Evolutionary conservation across 257 asterid genomes (phyloP), one percentile per base, ranked within the genome.

Genomic region (Phtheirospermum japonicum): DNA sequence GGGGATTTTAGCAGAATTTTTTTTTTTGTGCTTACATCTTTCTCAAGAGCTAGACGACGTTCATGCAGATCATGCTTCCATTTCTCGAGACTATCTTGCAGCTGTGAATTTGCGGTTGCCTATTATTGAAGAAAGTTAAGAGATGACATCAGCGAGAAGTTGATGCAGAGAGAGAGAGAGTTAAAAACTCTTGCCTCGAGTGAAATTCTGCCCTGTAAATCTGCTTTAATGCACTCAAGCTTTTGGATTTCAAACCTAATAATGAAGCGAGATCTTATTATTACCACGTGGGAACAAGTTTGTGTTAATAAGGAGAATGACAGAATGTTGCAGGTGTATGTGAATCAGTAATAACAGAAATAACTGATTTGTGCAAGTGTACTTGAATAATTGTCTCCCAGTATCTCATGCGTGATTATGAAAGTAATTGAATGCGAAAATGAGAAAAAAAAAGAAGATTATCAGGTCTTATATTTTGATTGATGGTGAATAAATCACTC

Each of bases 11-110:
- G 14, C 46, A 11, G 46, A 34, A 5, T 36, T 0, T 36, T 36
- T 4, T 13, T 57, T 17, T 33, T 59, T 52, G 59, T 76, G 78
- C 66, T 69, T 82, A 93, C 99, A 56, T 93, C 96, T 72, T 85
- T 84, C 80, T 89, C 94, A 64, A 93, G 97, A 77, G 77, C 85
- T 58, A 79, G 59, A 55, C 94, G 95, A n/a, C 82, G 87, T 70
- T 81, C 87, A 50, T 69, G 85, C 82, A 89, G 66, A 62, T 85
- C 80, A 73, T 68, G 79, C 87, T 85, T 93, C 71, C 85, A 77
- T 50, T 58, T 76, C 76, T 79, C 87, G 64, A 93, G 71, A 72
- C 77, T 68, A 62, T 83, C 89, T 77, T 75, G 83, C 72, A 93
- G 66, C 66, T 34, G 72, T 57, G 83, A 68, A 71, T 82, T 89